Conservation (phyloP, 371 early-diverging fungal species). For the Paramicrosporidium saccamoebae region DNA sequence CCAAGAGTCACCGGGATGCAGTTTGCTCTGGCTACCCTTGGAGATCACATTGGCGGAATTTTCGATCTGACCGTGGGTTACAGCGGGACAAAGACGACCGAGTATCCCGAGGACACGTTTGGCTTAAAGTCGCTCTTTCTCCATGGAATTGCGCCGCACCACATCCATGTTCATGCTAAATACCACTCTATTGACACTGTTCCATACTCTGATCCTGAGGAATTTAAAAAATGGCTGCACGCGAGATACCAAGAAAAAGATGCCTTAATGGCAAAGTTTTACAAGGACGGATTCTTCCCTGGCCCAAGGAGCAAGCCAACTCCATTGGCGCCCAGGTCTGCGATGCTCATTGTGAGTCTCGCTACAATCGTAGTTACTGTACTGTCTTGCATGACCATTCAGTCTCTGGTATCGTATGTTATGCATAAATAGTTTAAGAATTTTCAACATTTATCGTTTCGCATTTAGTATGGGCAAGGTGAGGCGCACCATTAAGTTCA, state of each 20-base stretch:
- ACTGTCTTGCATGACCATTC: no score
- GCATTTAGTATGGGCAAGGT: no score
- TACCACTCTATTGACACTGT: conserved; percentile 19
- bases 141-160: conserved; percentile 19
- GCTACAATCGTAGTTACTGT: no score
- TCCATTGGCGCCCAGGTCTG: no score
- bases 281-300: conserved; percentile 25
- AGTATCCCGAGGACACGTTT: conserved; percentile 34
- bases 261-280: conserved; percentile 34
- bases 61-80: conserved; percentile 59
- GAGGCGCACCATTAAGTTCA: no score
- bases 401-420: no score
- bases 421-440: no score
- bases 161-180: conserved; percentile 35
- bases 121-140: conserved; percentile 26
- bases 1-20: not conserved
- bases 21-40: conserved; percentile 1
- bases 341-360: no score
- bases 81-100: conserved; percentile 27
- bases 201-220: conserved; percentile 15
- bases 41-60: not conserved
- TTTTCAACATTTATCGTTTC: no score
- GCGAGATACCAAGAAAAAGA: conserved; percentile 53
- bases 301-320: no score
- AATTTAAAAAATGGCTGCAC: conserved; percentile 36